Base-by-base conservation (phyloP, 306 rosid genomes). In the Delonix regia region DNA sequence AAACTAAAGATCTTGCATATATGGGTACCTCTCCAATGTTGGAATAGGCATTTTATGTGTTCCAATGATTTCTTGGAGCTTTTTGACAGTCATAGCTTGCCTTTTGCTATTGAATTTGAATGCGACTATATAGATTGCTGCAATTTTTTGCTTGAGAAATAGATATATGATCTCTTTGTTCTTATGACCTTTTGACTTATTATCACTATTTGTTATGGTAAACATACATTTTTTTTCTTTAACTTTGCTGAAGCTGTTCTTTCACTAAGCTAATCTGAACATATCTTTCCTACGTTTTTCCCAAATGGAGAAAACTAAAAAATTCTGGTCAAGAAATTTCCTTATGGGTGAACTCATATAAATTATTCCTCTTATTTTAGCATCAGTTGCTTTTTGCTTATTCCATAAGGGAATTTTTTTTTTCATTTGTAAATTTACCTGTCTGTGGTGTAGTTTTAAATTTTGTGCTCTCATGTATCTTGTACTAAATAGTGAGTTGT, bases 161-260 rank as follows among this genome's bases (percentile, higher is more conserved):
- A 24, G 27, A 51, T 47, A 57, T 47, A 22, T 64, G 36, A 33
- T 64, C 61, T 48, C 56, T 76, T 64, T 63, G 52, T 21, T 24
- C 34, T 53, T 75, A 8, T 39, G 39, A 28, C 42, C 44, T 49
- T 61, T 68, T 44, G 39, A 34, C 33, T 55, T 47, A 53, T 45
- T 53, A 45, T 34, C 14, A 22, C 33, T 67, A 77, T 51, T 30
- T 67, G 12, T 77, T 51, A 18, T 78, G 30, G 22, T 45, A 36
- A 18, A 19, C 19, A 33, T 57, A 42, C 45, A 25, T 83, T 19
- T 71, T 47, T 65, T n/a, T n/a, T n/a, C n/a, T n/a, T n/a, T n/a
- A n/a, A 30, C 44, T 70, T 80, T 86, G 82, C 78, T 70, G 38
- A 9, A 75, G 74, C 27, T 59, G 28, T 75, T 83, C 52, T 76